Evolutionary conservation across 1,284 basidiomycete genomes (phyloP), one percentile per base, ranked within the genome.

Genomic region (Cryptococcus deneoformans): DNA sequence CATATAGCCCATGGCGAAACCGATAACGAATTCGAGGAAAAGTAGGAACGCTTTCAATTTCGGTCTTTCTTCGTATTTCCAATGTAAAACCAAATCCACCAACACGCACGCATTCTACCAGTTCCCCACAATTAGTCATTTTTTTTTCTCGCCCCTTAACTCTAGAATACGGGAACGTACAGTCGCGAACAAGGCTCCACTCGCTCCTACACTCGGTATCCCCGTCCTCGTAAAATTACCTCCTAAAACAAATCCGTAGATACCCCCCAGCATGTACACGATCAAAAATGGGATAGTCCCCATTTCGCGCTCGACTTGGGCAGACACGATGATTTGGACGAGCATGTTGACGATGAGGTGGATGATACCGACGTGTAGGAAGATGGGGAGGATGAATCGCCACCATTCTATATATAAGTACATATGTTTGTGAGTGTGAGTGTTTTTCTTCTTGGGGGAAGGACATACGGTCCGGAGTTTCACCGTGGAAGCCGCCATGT

Each of bases 131-230:
- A 20, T 20, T 20, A 20, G 20, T 20, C 20, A 45, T 20, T 46
- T 46, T 20, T 46, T 46, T 20, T 38, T 38, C 16, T 8, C 20
- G 16, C 51, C 11, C 20, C 20, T 20, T 20, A 20, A 20, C 20
- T 20, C 12, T 38, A 44, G 48, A n/a, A 24, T 16, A 5, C 11
- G 6, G 34, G 11, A 29, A 49, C 67, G 55, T 38, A 71, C 73
- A 10, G 90, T 91, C 2, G 92, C 92, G 60, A 97, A 96, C 55
- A 98, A 91, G 0, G 93, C 92, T 8, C 95, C 93, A 66, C 87
- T 89, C 0, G 94, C 95, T 47, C 95, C 95, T 1, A 93, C 83
- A n/a, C 90, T 91, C 0, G 94, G 92, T n/a, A 87, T 80, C 14
- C 91, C 92, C 3, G 92, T 87, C 14, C 96, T 79, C 0, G 91